Base-by-base conservation (phyloP, 78 protist species). In the Chrysochromulina parva region DNA sequence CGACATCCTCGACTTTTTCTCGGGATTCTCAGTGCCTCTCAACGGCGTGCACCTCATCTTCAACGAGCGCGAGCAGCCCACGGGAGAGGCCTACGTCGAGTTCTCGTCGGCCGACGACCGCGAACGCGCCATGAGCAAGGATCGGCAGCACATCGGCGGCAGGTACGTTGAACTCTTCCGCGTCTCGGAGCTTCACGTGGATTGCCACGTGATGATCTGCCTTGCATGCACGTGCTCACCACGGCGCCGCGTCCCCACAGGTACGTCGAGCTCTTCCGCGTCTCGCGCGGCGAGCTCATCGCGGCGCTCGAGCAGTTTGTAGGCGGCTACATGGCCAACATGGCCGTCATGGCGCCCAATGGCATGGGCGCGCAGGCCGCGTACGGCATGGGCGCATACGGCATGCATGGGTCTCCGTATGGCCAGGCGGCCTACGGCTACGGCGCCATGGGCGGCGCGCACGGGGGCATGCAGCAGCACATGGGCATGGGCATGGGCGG, bases 201-300 rank as follows among this genome's bases (percentile, higher is more conserved):
- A 38, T 38, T 38, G 38, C 38, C 38, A 38, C 38, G 38, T 38
- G 38, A 38, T 38, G 38, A 38, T 38, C 38, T 38, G 38, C 38
- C 38, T 38, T 38, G 38, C 38, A 38, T 38, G 38, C 38, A 38
- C 38, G 38, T 38, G 38, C 38, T 38, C 38, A 38, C 38, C 38
- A 38, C 38, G 38, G 38, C 38, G 38, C 38, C 38, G 38, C 38
- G 38, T 38, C 38, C 38, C 38, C 38, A 38, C 38, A 38, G 38
- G 38, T 88, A 88, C 80, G 57, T 88, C 71, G 91, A 88, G 69
- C 28, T 88, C 47, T 88, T 88, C 91, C 67, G 91, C 55, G 3
- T 7, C 50, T 10, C 38, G 20, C 65, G 53, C 38, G 26, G 13
- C 20, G 91, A 88, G 19, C 60, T 88, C 80, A 28, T n/a, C 17